A percentile compares a stretch with the other conserved stretches of the same genome.
Conservation (phyloP, 108 stramenopile species). For the Fistulifera pelliculosa region DNA sequence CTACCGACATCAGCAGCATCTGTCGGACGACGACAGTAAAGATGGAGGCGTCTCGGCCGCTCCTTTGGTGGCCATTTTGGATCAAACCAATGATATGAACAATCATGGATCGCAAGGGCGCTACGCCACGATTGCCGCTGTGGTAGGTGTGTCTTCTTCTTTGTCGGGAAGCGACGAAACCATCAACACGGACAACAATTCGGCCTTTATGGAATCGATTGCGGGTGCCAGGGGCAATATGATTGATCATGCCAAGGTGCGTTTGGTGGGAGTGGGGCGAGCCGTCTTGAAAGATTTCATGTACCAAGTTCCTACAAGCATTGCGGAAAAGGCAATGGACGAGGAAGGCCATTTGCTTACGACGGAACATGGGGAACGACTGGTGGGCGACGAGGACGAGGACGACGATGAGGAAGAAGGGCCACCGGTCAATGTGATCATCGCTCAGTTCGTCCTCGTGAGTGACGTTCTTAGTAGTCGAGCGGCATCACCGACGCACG, state of each 20-base stretch:
- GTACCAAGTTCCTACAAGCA: conserved; percentile 12
- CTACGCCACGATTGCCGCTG: conserved; percentile 53
- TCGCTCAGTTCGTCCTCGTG: conserved; percentile 47
- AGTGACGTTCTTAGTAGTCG: conserved; percentile 18
- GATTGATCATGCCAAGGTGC: conserved; percentile 9
- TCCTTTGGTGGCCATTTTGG: conserved; percentile 47
- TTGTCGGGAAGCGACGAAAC: not conserved
- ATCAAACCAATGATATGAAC: conserved; percentile 17
- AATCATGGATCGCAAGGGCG: not conserved
- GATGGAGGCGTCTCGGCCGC: conserved; percentile 29
- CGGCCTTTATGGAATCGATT: conserved; percentile 24
- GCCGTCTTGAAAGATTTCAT: conserved; percentile 36
- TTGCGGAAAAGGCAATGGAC: conserved; percentile 5
- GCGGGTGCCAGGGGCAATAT: not conserved
- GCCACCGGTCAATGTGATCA: conserved; percentile 21
- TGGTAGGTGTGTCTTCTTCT: conserved; percentile 27
- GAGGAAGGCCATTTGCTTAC: conserved; percentile 21
- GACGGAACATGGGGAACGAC: no score
- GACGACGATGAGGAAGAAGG: no score
- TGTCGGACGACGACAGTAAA: not conserved
- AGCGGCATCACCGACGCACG: conserved; percentile 32
- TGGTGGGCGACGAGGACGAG: no score
- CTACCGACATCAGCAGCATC: conserved; percentile 8
- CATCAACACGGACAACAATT: not conserved
- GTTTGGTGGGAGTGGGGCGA: conserved; percentile 54